Conservation (phyloP, 805 yeast species). For the Schwanniomyces polymorphus region DNA sequence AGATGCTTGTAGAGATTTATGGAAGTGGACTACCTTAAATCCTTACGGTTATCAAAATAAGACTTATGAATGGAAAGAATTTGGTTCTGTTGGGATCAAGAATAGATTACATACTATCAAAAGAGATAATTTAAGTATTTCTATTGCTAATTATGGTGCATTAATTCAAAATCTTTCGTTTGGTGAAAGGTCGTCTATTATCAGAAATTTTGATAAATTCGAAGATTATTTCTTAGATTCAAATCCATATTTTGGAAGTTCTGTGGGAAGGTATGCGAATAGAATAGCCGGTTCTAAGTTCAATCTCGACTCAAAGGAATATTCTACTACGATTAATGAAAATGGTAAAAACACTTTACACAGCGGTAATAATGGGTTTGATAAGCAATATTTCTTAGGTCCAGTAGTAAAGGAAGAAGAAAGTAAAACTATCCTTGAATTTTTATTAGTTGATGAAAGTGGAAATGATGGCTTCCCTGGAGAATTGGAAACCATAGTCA, state of each 20-base stretch:
- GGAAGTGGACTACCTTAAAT: conserved; percentile 74
- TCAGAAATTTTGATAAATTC: conserved; percentile 38
- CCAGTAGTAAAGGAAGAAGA: conserved; percentile 45
- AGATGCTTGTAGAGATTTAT: conserved; percentile 68
- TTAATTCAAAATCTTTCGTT: conserved; percentile 43
- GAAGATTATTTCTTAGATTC: conserved; percentile 25
- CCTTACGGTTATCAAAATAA: conserved; percentile 57
- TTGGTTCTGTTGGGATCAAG: conserved; percentile 19
- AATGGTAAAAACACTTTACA: conserved; percentile 42
- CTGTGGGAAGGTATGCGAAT: conserved; percentile 67
- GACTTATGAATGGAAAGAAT: conserved; percentile 32
- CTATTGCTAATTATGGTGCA: conserved; percentile 53
- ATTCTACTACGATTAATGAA: conserved; percentile 45
- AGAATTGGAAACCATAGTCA: conserved; percentile 45
- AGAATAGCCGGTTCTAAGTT: conserved; percentile 50
- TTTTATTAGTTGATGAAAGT: conserved; percentile 44
- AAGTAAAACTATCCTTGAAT: conserved; percentile 33
- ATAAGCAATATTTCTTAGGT: conserved; percentile 51
- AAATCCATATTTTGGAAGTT: conserved; percentile 61
- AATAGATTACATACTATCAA: conserved; percentile 39
- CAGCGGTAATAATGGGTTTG: conserved; percentile 55
- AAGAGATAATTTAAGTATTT: conserved; percentile 35
- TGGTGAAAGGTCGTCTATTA: conserved; percentile 39
- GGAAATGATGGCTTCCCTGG: conserved; percentile 64
- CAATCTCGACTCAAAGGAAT: conserved; percentile 37